Conservation (phyloP, 1,139 yeast genomes). For the Diutina rugosa region DNA sequence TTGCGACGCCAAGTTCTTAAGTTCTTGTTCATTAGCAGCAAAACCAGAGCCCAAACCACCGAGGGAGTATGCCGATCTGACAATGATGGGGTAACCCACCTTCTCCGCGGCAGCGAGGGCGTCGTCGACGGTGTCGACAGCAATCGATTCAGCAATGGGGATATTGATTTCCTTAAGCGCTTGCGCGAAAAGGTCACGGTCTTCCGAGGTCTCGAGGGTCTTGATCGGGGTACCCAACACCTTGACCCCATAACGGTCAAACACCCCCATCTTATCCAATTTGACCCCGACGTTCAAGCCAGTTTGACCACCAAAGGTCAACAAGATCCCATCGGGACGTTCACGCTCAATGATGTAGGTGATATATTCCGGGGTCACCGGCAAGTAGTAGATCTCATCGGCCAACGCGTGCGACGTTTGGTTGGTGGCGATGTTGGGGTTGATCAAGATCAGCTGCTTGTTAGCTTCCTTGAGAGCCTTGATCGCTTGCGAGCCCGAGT, state of each 20-base stretch:
- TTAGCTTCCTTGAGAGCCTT: conserved; percentile 89
- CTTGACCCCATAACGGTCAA: conserved; percentile 81
- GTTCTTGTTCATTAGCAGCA: conserved; percentile 72
- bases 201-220: conserved; percentile 93
- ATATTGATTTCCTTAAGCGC: conserved; percentile 89
- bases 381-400: conserved; percentile 87
- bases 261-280: conserved; percentile 85
- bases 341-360: conserved; percentile 91
- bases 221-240: conserved; percentile 95
- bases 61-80: conserved; percentile 92
- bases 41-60: conserved; percentile 99
- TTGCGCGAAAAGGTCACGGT: conserved; percentile 89
- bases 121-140: conserved; percentile 87
- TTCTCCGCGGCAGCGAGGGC: conserved; percentile 77
- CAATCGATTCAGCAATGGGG: conserved; percentile 93
- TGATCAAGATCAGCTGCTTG: conserved; percentile 74
- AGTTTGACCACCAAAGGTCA: conserved; percentile 98
- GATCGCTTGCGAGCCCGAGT: conserved; percentile 95
- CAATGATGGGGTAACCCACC: conserved; percentile 93
- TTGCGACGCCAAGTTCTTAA: conserved; percentile 77
- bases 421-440: conserved; percentile 95
- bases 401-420: conserved; percentile 95
- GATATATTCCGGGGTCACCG: conserved; percentile 94
- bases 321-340: conserved; percentile 86
- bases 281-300: conserved; percentile 93